Percentiles rank a stretch among this genome's conserved stretches.
phyloP scores from a whole-genome alignment of 805 yeast genomes.

The Yarrowia sp. region DNA sequence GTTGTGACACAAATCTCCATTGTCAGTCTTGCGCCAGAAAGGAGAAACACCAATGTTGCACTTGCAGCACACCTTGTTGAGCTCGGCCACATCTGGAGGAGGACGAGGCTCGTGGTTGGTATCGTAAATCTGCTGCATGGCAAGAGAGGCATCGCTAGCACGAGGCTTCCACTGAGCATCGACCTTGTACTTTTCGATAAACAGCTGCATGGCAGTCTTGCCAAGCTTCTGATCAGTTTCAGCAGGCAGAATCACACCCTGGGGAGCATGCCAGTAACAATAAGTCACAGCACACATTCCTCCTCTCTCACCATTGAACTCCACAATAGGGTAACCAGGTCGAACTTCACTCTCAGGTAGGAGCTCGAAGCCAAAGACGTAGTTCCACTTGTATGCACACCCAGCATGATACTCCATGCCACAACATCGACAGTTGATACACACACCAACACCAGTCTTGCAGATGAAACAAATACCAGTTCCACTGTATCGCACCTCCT shows the following conservation, averaged over 20 bases:
- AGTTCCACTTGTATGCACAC: slow-evolving; percentile 54
- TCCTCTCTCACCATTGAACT: slow-evolving; percentile 34
- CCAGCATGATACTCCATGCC: slow-evolving; percentile 48
- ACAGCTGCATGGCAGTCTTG: slow-evolving; percentile 38
- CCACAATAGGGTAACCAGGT: slow-evolving; percentile 25
- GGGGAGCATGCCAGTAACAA: slow-evolving; percentile 30
- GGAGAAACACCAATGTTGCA: slow-evolving; percentile 4
- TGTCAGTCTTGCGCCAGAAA: background rate
- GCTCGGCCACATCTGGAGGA: slow-evolving; percentile 5
- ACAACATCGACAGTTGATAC: slow-evolving; percentile 51
- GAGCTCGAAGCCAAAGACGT: slow-evolving; percentile 53
- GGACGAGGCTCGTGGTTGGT: slow-evolving; percentile 7
- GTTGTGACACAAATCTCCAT: background rate
- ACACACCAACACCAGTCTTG: slow-evolving; percentile 52
- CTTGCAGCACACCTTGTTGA: slow-evolving; percentile 16
- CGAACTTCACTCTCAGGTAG: slow-evolving; percentile 19
- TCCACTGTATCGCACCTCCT: background rate
- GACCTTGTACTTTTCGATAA: slow-evolving; percentile 34
- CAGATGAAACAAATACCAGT: slow-evolving; percentile 43
- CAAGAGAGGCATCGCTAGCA: background rate
- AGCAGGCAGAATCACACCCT: slow-evolving; percentile 14
- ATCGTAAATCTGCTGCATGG: slow-evolving; percentile 18
- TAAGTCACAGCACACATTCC: slow-evolving; percentile 31
- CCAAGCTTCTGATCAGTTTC: slow-evolving; percentile 33
- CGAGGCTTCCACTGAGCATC: slow-evolving; percentile 3